These are phyloP conservation scores for Mytilinidion resinicola DNA, from an alignment of 495 filamentous ascomycete species.

Conservation along the genomic window DNA sequence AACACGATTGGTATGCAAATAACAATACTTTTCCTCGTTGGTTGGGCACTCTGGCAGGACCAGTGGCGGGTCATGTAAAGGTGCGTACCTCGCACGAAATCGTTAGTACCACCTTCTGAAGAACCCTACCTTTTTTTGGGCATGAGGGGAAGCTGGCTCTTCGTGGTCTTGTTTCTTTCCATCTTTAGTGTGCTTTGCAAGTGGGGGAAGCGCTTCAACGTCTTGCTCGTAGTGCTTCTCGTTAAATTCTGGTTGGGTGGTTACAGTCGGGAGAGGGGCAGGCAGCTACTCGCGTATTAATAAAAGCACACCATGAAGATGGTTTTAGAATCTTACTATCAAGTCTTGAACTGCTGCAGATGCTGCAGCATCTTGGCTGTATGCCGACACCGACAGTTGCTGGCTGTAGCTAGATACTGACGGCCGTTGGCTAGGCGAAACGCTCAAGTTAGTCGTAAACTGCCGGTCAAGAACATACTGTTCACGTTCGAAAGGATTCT, in stretches of 20 bases:
- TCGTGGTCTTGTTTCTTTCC: background rate
- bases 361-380: no score
- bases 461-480: background rate
- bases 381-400: background rate
- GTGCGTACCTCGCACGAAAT: background rate
- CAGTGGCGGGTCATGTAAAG: slow-evolving; percentile 3
- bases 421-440: background rate
- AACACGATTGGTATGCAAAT: slow-evolving; percentile 26
- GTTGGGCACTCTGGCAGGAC: slow-evolving; percentile 24
- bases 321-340: background rate
- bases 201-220: background rate
- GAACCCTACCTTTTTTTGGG: background rate
- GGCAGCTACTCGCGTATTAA: background rate
- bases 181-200: background rate
- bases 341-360: background rate
- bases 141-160: background rate
- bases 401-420: background rate
- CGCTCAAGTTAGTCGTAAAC: background rate
- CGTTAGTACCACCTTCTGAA: background rate
- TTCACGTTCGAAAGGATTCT: background rate
- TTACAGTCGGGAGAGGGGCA: background rate
- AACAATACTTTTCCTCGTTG: slow-evolving; percentile 30
- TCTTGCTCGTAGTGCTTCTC: slow-evolving; percentile 1
- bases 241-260: background rate
- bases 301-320: background rate